Evolutionary conservation across 306 rosid species (phyloP).

Genomic region (Cicer arietinum): DNA sequence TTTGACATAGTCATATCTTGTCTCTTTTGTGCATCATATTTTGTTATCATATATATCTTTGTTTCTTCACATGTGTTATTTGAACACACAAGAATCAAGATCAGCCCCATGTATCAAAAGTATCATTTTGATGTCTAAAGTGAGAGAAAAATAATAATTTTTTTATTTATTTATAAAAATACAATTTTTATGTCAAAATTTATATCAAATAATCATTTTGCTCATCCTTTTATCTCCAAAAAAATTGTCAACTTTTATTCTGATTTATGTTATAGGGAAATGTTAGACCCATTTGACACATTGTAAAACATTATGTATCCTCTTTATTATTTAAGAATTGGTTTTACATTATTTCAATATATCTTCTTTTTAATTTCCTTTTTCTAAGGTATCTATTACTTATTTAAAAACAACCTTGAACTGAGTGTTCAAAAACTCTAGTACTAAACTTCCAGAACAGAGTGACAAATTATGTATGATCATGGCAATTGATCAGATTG

Average conservation of each 20-base stretch:
- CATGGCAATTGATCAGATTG: background rate
- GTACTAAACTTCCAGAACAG: background rate
- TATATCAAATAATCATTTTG: no score
- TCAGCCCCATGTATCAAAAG: no score
- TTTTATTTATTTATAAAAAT: no score
- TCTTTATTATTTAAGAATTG: background rate
- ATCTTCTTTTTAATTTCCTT: no score
- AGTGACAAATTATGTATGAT: background rate
- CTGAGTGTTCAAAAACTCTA: background rate
- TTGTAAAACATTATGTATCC: no score
- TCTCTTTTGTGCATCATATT: background rate
- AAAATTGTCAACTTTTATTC: conserved; percentile 5
- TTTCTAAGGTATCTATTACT: no score
- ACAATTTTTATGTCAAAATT: no score
- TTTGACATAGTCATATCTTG: conserved; percentile 44
- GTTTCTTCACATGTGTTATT: background rate
- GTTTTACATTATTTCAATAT: background rate
- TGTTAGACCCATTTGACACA: conserved; percentile 8
- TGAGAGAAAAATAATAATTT: no score
- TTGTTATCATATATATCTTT: conserved; percentile 32
- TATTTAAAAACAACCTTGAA: background rate
- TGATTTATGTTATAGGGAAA: background rate
- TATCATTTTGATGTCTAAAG: no score
- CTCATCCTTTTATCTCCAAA: background rate
- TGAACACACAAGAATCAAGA: no score